Conservation (phyloP, 2,329 filamentous ascomycete species). For the Pseudopyrenochaeta lycopersici region DNA sequence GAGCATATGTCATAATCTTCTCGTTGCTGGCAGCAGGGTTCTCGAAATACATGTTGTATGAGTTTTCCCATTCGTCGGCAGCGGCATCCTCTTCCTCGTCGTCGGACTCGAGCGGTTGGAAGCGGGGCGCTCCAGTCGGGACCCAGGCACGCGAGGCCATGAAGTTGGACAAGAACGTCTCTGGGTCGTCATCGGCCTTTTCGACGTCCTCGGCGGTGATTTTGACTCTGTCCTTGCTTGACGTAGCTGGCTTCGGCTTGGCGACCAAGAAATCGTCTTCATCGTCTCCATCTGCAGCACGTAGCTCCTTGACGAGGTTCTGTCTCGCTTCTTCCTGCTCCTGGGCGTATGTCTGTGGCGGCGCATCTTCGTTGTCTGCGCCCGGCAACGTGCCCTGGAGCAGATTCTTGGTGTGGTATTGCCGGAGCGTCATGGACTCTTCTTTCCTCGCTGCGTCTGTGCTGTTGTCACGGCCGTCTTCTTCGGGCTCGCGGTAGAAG, state of each 20-base stretch:
- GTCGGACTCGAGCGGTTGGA: slow-evolving; percentile 89
- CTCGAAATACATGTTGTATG: slow-evolving; percentile 96
- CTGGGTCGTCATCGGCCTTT: slow-evolving; percentile 86
- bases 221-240: slow-evolving; percentile 41
- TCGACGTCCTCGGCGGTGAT: slow-evolving; percentile 67
- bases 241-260: slow-evolving; percentile 63
- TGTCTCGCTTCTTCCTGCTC: slow-evolving; percentile 87
- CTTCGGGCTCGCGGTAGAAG: slow-evolving; percentile 77
- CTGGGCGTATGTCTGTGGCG: slow-evolving; percentile 79
- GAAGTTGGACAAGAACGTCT: slow-evolving; percentile 94
- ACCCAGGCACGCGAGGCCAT: slow-evolving; percentile 93
- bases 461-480: slow-evolving; percentile 48
- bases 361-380: slow-evolving; percentile 62
- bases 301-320: slow-evolving; percentile 81
- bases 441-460: slow-evolving; percentile 67
- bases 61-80: slow-evolving; percentile 88
- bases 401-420: slow-evolving; percentile 94
- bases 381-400: slow-evolving; percentile 73
- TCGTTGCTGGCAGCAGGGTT: slow-evolving; percentile 89
- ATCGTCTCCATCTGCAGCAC: slow-evolving; percentile 67
- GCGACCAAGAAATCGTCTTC: slow-evolving; percentile 79
- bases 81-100: slow-evolving; percentile 78
- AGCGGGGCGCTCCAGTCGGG: slow-evolving; percentile 70
- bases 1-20: slow-evolving; percentile 84
- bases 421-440: slow-evolving; percentile 83